A percentile compares a stretch with the other conserved stretches of the same genome.
These are phyloP conservation scores for Chaetomium fimeti DNA, from an alignment of 495 filamentous ascomycete species.

Conservation along the genomic window DNA sequence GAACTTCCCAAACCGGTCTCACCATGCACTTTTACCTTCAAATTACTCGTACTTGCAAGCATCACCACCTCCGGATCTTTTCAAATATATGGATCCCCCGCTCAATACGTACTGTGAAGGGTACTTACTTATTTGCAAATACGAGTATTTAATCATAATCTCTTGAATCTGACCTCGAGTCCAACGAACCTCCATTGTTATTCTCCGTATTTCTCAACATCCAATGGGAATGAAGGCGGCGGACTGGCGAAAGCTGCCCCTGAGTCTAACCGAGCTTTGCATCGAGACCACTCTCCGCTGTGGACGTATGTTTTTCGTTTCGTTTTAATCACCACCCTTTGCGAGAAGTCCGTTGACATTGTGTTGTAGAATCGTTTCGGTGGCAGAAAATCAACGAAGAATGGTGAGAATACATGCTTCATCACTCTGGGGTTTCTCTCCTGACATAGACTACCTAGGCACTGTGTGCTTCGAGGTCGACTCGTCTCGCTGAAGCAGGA, in stretches of 20 bases:
- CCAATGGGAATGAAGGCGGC: conserved; percentile 37
- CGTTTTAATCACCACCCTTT: neutral
- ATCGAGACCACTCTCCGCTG: conserved; percentile 89
- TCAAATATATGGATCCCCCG: no score
- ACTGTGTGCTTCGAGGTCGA: conserved; percentile 80
- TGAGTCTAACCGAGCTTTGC: conserved; percentile 78
- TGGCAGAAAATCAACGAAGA: conserved; percentile 83
- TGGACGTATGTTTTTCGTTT: conserved; percentile 49
- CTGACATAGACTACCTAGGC: conserved; percentile 49
- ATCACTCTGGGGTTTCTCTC: neutral
- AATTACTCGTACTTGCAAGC: no score
- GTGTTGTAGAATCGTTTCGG: conserved; percentile 67
- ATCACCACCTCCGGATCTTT: no score
- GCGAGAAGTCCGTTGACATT: neutral
- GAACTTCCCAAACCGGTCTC: no score
- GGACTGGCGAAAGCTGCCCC: conserved; percentile 78
- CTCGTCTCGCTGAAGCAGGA: conserved; percentile 86
- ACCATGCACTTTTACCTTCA: no score
- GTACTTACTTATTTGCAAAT: no score
- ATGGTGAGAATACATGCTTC: conserved; percentile 55
- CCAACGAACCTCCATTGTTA: no score
- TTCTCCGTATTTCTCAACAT: neutral
- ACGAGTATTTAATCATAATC: no score
- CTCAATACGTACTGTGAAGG: no score
- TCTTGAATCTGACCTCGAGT: no score